Evolutionary conservation across 2,329 filamentous ascomycete genomes (phyloP).

Genomic region (Chrysoporthe austroafricana): DNA sequence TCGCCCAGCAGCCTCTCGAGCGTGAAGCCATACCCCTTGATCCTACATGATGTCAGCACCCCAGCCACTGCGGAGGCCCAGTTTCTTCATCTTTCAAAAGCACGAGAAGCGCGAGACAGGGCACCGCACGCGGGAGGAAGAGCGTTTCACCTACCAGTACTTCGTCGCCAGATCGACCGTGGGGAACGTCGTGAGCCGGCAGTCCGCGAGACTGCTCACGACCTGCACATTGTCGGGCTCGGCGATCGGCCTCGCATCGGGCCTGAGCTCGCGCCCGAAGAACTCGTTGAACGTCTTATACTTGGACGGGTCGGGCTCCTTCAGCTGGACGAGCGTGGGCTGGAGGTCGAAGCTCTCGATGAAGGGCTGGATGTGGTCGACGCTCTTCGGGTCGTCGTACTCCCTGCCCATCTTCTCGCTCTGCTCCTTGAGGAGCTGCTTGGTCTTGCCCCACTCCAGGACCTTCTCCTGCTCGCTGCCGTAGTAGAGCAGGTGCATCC

Average conservation of each 20-base stretch:
- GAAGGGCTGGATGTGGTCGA: conserved; percentile 44
- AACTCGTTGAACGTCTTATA: conserved; percentile 49
- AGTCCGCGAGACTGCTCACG: conserved; percentile 22
- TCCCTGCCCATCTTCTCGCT: conserved; percentile 44
- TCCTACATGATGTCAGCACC: not conserved
- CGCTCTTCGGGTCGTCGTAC: conserved; percentile 42
- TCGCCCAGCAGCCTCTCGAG: conserved; percentile 45
- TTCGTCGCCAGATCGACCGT: conserved; percentile 22
- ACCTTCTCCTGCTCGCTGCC: conserved; percentile 42
- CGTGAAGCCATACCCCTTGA: conserved; percentile 40
- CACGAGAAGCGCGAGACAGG: not conserved
- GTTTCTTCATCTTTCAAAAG: not conserved
- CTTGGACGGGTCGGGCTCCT: conserved; percentile 41
- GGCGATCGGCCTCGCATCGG: conserved; percentile 41
- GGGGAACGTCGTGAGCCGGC: conserved; percentile 19
- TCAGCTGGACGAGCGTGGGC: conserved; percentile 38
- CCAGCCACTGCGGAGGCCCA: no score
- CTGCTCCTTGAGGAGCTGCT: conserved; percentile 41
- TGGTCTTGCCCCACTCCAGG: conserved; percentile 41
- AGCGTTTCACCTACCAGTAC: conserved; percentile 14
- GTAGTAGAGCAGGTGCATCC: conserved; percentile 49
- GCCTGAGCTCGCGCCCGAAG: conserved; percentile 43
- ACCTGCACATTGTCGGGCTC: conserved; percentile 36
- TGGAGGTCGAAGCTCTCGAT: conserved; percentile 43
- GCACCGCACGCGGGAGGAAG: not conserved